phyloP scores from a whole-genome alignment of 2,329 filamentous ascomycete species.

The Aureobasidium pullulans region DNA sequence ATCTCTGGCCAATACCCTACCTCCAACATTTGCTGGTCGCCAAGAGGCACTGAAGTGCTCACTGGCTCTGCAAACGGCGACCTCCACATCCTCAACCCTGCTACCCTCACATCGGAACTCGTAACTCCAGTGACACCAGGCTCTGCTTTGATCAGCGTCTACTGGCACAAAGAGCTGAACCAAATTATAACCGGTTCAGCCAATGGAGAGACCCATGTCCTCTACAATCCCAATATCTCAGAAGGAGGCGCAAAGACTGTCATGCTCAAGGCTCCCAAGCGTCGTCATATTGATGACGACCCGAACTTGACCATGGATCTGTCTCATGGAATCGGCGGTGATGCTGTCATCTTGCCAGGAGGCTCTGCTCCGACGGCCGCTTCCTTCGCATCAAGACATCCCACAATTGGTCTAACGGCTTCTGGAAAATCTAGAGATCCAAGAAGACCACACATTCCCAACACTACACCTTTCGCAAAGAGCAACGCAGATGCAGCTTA shows the following conservation, averaged over 20 bases:
- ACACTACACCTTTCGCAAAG: conserved; percentile 83
- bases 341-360: conserved; percentile 60
- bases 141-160: conserved; percentile 71
- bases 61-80: conserved; percentile 82
- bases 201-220: conserved; percentile 79
- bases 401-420: conserved; percentile 66
- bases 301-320: conserved; percentile 79
- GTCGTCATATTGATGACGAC: conserved; percentile 91
- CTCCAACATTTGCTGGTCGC: conserved; percentile 83
- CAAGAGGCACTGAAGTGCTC: conserved; percentile 74
- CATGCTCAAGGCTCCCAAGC: conserved; percentile 89
- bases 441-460: conserved; percentile 73
- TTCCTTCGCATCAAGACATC: conserved; percentile 53
- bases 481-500: conserved; percentile 83
- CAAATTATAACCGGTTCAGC: conserved; percentile 93
- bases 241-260: conserved; percentile 74
- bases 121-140: conserved; percentile 84
- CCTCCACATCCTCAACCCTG: conserved; percentile 87
- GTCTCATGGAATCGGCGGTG: conserved; percentile 70
- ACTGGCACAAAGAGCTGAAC: conserved; percentile 92
- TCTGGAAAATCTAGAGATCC: conserved; percentile 74
- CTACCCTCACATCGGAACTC: conserved; percentile 76
- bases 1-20: conserved; percentile 78
- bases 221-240: conserved; percentile 85
- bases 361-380: conserved; percentile 33